Evolutionary conservation across 768 basidiomycete genomes (phyloP).

Genomic region (Amanita brunnescens): DNA sequence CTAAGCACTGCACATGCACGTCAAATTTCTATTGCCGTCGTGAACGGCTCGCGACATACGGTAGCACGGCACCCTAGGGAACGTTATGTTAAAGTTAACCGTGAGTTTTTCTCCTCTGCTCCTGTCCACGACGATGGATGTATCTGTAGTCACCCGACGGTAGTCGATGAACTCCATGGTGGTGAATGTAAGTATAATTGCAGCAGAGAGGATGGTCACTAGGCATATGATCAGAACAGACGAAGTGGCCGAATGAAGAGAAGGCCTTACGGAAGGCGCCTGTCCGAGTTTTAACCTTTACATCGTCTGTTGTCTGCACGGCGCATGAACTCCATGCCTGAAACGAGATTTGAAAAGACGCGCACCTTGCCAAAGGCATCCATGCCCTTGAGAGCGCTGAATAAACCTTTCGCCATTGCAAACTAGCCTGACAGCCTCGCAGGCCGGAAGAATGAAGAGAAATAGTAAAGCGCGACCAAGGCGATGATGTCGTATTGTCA

Average conservation of each 20-base stretch:
- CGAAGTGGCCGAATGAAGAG: background rate
- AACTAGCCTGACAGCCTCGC: conserved; percentile 27
- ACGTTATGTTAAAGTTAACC: conserved; percentile 87
- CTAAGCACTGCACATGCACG: conserved; percentile 62
- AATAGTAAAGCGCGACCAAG: conserved; percentile 15
- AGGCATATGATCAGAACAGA: conserved; percentile 7
- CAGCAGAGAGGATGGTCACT: conserved; percentile 91
- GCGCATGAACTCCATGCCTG: background rate
- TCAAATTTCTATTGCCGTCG: conserved; percentile 5
- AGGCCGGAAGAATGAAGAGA: conserved; percentile 15
- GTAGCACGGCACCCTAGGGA: conserved; percentile 96
- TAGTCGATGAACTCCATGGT: conserved; percentile 96
- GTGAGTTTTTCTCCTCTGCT: conserved; percentile 92
- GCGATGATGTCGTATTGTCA: conserved; percentile 8
- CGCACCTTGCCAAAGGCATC: conserved; percentile 99
- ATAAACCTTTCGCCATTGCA: conserved; percentile 69
- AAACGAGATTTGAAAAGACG: background rate
- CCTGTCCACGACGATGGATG: conserved; percentile 90
- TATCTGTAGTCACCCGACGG: conserved; percentile 75
- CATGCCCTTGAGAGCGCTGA: conserved; percentile 76
- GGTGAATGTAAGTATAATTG: conserved; percentile 87
- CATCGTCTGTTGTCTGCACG: conserved; percentile 91
- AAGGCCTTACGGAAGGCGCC: conserved; percentile 72
- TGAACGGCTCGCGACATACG: conserved; percentile 43
- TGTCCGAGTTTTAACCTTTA: conserved; percentile 96